Evolutionary conservation across 495 filamentous ascomycete genomes (phyloP).

Genomic region (Xylaria intraflava): DNA sequence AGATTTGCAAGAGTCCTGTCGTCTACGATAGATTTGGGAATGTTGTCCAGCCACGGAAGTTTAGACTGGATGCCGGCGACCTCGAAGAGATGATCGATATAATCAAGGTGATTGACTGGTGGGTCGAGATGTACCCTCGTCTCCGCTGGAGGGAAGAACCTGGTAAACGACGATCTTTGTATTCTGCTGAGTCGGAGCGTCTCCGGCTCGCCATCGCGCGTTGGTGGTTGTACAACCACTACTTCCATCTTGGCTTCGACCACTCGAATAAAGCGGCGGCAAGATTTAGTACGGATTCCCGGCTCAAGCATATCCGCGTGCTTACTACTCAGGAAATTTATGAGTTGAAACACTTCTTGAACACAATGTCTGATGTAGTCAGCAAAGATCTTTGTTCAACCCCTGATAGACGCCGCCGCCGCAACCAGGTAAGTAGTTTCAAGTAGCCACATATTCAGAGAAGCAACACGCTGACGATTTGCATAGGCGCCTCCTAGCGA

Average conservation of each 20-base stretch:
- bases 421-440: constrained; percentile 17
- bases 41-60: constrained; percentile 5
- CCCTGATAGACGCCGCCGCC: constrained; percentile 16
- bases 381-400: constrained; percentile 34
- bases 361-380: constrained; percentile 23
- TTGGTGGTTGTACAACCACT: constrained; percentile 52
- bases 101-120: constrained; percentile 29
- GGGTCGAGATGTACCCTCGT: constrained; percentile 56
- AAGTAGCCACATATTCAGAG: background rate
- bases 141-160: constrained; percentile 59
- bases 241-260: no score
- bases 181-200: constrained; percentile 46
- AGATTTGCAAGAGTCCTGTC: constrained; percentile 2
- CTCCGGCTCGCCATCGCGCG: constrained; percentile 63
- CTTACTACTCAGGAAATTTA: constrained; percentile 31
- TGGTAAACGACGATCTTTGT: constrained; percentile 57
- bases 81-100: constrained; percentile 13
- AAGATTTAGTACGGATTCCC: constrained; percentile 14
- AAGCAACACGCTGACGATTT: background rate
- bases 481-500: constrained; percentile 15
- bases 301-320: constrained; percentile 26
- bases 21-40: constrained; percentile 2
- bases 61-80: constrained; percentile 4
- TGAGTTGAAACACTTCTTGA: constrained; percentile 30
- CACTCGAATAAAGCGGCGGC: no score